Evolutionary conservation across 176 grass and related monocot species (phyloP), one percentile per base, ranked within the genome.

Genomic region (Raddia distichophylla): DNA sequence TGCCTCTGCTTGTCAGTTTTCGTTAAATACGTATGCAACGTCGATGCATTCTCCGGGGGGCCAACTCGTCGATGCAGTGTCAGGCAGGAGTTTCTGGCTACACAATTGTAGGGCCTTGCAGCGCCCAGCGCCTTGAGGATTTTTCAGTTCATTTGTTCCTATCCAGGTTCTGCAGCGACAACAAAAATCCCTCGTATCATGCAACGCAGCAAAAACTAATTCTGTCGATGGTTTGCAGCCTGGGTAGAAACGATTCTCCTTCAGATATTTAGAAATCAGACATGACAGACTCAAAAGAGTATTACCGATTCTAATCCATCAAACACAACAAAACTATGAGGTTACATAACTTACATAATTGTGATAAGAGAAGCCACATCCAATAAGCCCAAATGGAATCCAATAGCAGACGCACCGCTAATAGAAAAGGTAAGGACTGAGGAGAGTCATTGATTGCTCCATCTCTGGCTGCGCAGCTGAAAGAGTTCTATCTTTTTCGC

Each of bases 401-500:
- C 22, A 77, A 13, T 3, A 52, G 16, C 47, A 40, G 19, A 15
- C 60, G 32, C 55, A 76, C 18, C 27, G 5, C 37, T 62, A 46
- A 76, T 8, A 65, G 18, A 19, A 10, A 11, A 56, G 18, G 6
- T 2, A 35, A 49, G 45, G 45, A 27, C 27, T 27, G 27, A 27
- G 27, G 27, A 60, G 82, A 67, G 44, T 16, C 65, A 69, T 74
- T 20, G 22, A 15, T 18, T 22, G 40, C 53, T 61, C 7, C 50
- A 80, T 51, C 15, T 51, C 15, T 47, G 33, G 33, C 51, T 37
- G 34, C 18, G 64, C 44, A 8, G 43, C 47, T 27, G 3, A 59
- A 54, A 74, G 16, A 74, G 52, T 61, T 83, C 18, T 72, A 53
- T 32, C 19, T 44, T 71, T 81, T 47, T 61, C 1, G 46, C 51